These are phyloP conservation scores for Ceratobasidium sp. DNA, from an alignment of 1,284 basidiomycete genomes.

Conservation along the genomic window DNA sequence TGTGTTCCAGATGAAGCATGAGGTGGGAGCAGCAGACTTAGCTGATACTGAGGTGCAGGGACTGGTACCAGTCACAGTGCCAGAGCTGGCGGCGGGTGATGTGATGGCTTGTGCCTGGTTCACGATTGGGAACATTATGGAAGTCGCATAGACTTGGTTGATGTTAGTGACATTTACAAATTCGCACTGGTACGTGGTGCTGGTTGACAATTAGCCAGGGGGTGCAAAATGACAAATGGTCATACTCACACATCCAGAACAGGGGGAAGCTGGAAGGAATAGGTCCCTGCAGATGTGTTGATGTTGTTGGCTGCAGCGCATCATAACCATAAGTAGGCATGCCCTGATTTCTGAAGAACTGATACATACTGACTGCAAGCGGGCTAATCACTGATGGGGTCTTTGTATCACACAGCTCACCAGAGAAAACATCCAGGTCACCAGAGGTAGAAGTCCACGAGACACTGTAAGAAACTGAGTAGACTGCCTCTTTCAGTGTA, in stretches of 20 bases:
- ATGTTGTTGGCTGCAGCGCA: conserved; percentile 23
- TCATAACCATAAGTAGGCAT: background rate
- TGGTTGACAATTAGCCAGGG: background rate
- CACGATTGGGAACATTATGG: conserved; percentile 20
- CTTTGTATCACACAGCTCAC: conserved; percentile 39
- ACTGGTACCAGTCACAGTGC: background rate
- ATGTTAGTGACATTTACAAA: conserved; percentile 42
- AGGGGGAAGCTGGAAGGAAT: conserved; percentile 34
- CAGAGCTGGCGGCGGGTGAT: conserved; percentile 3
- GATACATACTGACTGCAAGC: conserved; percentile 23
- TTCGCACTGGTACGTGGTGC: conserved; percentile 26
- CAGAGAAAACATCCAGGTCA: conserved; percentile 29
- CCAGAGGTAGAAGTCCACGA: conserved; percentile 25
- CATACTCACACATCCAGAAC: conserved; percentile 33
- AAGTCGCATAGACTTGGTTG: conserved; percentile 38
- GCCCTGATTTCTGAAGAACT: background rate
- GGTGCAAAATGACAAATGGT: background rate
- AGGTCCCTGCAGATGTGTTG: background rate
- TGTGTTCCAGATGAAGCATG: background rate
- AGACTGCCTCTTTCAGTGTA: too few relatives aligned
- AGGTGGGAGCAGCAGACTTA: too few relatives aligned
- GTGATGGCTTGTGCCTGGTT: conserved; percentile 28
- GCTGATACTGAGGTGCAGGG: too few relatives aligned
- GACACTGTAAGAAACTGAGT: background rate
- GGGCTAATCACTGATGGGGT: conserved; percentile 43